Conservation (phyloP, 495 filamentous ascomycete genomes). For the Trichoderma reesei region DNA sequence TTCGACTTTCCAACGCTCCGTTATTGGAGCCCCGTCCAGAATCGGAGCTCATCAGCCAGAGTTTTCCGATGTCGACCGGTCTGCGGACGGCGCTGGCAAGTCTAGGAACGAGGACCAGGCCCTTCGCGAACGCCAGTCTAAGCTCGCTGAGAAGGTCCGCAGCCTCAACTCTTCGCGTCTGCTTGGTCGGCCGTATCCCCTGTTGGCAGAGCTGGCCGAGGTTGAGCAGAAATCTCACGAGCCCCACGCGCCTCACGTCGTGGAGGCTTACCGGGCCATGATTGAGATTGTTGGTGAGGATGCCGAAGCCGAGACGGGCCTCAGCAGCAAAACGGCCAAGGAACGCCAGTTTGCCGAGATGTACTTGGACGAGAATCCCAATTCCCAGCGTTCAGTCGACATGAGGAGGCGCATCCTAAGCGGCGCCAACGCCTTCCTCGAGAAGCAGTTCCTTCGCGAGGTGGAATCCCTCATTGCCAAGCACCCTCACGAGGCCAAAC, state of each 20-base stretch:
- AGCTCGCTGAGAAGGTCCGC: constrained; percentile 65
- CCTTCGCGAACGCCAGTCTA: constrained; percentile 67
- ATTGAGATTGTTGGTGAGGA: constrained; percentile 62
- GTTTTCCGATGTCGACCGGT: constrained; percentile 60
- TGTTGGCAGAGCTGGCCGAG: constrained; percentile 61
- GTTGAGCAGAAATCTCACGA: constrained; percentile 60
- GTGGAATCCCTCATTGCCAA: constrained; percentile 66
- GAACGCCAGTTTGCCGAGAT: constrained; percentile 66
- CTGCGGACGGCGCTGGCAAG: constrained; percentile 32
- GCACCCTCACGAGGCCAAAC: constrained; percentile 76
- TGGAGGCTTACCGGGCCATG: constrained; percentile 69
- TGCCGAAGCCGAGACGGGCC: constrained; percentile 38
- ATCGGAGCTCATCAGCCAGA: constrained; percentile 45
- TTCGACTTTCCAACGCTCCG: constrained; percentile 63
- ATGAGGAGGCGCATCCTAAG: constrained; percentile 67
- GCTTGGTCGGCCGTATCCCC: constrained; percentile 50
- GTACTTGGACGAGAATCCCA: constrained; percentile 62
- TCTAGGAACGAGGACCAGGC: constrained; percentile 54
- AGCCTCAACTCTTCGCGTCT: constrained; percentile 63
- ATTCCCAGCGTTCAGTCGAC: constrained; percentile 46
- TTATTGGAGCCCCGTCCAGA: constrained; percentile 66
- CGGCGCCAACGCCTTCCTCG: constrained; percentile 66
- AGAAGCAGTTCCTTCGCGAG: constrained; percentile 60
- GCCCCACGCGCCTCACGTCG: constrained; percentile 54
- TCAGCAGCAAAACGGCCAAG: constrained; percentile 46